These are phyloP conservation scores for Kazachstania viticola DNA, from an alignment of 805 yeast genomes.

Conservation along the genomic window DNA sequence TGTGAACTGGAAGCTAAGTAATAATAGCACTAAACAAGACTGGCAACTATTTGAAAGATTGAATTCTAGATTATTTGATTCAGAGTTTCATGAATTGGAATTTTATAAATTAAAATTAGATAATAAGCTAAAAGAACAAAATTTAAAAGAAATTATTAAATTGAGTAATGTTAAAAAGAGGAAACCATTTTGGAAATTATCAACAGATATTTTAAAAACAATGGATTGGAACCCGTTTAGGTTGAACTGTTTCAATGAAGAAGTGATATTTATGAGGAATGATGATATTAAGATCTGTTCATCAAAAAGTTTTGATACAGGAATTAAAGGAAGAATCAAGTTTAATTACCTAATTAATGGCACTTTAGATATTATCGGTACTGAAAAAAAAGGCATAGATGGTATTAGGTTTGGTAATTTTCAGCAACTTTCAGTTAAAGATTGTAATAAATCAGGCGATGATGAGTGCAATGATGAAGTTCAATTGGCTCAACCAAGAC, in stretches of 20 bases:
- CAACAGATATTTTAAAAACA: conserved; percentile 5
- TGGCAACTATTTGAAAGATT: no score
- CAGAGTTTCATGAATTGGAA: conserved; percentile 11
- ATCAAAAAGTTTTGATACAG: no score
- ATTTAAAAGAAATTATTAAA: not conserved
- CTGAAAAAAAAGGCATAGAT: conserved; percentile 2
- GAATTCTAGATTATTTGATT: no score
- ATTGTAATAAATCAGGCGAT: not conserved
- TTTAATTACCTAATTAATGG: conserved; percentile 3
- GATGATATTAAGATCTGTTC: not conserved
- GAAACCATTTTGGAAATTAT: conserved; percentile 9
- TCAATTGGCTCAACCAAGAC: not conserved
- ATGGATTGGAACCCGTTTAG: conserved; percentile 17
- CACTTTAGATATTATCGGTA: conserved; percentile 9
- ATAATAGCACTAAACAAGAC: no score
- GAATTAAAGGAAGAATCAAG: not conserved
- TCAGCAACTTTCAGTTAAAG: conserved; percentile 1
- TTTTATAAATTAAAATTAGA: conserved; percentile 9
- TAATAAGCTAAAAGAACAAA: not conserved
- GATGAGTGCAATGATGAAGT: not conserved
- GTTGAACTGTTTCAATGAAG: not conserved
- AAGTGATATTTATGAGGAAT: not conserved
- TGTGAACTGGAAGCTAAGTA: no score
- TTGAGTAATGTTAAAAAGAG: not conserved
- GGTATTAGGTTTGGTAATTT: conserved; percentile 6